Percentiles rank a stretch among this genome's conserved stretches.
Conservation (phyloP, 2,329 filamentous ascomycete genomes). For the Elsinoe batatas region DNA sequence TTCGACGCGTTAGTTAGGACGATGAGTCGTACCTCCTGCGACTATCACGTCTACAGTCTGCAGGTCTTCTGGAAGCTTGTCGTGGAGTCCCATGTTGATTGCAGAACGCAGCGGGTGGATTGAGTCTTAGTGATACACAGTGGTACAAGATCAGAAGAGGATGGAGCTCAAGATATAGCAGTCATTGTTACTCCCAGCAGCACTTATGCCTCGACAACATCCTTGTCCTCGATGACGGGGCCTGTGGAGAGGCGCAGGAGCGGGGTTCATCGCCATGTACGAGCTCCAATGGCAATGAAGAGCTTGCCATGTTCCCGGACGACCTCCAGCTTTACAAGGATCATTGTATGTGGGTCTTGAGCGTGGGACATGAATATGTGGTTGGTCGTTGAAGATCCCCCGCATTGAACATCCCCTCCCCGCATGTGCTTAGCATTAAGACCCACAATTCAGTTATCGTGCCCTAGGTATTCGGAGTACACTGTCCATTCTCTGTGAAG, state of each 20-base stretch:
- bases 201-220: background rate
- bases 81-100: slow-evolving; percentile 22
- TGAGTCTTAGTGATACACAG: background rate
- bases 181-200: background rate
- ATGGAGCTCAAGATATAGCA: no score
- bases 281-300: no score
- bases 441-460: background rate
- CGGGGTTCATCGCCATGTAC: background rate
- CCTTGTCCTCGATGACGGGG: background rate
- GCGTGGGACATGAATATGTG: background rate
- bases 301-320: background rate
- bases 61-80: slow-evolving; percentile 29
- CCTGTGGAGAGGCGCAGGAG: background rate
- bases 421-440: background rate
- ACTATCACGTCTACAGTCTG: slow-evolving; percentile 44
- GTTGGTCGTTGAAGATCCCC: background rate
- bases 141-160: background rate
- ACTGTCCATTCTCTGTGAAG: background rate
- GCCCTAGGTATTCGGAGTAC: background rate
- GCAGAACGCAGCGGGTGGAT: background rate
- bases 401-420: background rate
- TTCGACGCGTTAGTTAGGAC: background rate
- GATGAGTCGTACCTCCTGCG: slow-evolving; percentile 32
- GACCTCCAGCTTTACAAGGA: background rate
- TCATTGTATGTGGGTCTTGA: background rate